Evolutionary conservation across 768 basidiomycete genomes (phyloP).

Genomic region (Suillus placidus): DNA sequence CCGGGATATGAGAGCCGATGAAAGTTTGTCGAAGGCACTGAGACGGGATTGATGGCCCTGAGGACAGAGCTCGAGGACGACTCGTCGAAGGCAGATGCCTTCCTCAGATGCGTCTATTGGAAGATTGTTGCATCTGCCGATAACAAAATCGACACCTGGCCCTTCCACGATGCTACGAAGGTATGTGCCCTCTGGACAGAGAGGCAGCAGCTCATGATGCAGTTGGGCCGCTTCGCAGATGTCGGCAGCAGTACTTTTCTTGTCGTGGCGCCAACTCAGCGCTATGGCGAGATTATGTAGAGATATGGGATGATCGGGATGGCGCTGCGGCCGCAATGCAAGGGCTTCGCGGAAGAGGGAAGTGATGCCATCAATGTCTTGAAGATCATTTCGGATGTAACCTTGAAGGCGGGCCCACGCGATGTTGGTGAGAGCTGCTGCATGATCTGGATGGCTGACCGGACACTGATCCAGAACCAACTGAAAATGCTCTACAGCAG

Average conservation of each 20-base stretch:
- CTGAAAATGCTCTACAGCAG: not conserved
- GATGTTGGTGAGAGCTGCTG: not conserved
- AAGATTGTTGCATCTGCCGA: not conserved
- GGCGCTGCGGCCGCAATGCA: not conserved
- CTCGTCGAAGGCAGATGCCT: not conserved
- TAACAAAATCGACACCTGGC: not conserved
- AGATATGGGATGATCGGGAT: not conserved
- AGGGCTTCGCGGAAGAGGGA: not conserved
- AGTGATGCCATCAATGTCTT: not conserved
- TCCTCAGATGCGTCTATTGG: not conserved
- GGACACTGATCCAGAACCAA: not conserved
- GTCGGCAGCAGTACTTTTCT: not conserved
- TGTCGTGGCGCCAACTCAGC: not conserved
- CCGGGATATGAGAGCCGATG: too few relatives aligned
- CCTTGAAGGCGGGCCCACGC: not conserved
- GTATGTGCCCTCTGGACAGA: not conserved
- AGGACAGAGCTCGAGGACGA: not conserved
- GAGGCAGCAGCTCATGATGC: not conserved
- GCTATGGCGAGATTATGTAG: not conserved
- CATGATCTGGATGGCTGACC: not conserved
- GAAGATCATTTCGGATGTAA: not conserved
- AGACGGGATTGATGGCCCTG: not conserved
- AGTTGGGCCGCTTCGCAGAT: not conserved
- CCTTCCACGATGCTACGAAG: not conserved
- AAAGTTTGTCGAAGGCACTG: not conserved